Conservation (phyloP, 1,284 basidiomycete species). For the Microstroma glucosiphilum region DNA sequence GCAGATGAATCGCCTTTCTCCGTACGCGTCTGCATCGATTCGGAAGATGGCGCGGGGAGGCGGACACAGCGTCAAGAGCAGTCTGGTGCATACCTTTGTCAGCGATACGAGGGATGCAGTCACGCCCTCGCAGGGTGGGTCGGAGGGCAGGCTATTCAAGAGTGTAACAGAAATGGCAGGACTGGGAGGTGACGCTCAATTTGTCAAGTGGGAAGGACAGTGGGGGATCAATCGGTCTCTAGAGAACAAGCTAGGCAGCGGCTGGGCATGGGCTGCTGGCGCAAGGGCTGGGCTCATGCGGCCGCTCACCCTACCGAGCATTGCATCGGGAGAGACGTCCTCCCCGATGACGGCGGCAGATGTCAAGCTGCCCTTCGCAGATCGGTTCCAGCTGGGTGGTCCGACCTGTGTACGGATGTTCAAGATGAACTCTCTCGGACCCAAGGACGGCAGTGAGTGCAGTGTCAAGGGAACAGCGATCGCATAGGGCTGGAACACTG, state of each 20-base stretch:
- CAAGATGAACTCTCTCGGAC: constrained; percentile 75
- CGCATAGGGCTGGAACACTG: no score
- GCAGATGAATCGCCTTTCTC: constrained; percentile 28
- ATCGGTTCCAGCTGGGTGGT: constrained; percentile 89
- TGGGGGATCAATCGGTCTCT: not conserved
- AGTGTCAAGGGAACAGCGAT: no score
- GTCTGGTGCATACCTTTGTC: constrained; percentile 70
- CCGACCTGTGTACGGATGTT: constrained; percentile 85
- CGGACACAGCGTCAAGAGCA: constrained; percentile 72
- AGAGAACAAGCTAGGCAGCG: not conserved
- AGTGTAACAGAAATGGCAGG: constrained; percentile 27
- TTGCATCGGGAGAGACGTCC: not conserved
- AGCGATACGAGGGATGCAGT: constrained; percentile 74
- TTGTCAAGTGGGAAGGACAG: constrained; percentile 37
- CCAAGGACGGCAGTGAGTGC: constrained; percentile 60
- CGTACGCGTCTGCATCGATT: constrained; percentile 58
- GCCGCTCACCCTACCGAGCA: constrained; percentile 13
- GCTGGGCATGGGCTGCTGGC: not conserved
- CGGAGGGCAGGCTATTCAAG: constrained; percentile 8
- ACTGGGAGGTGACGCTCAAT: constrained; percentile 39
- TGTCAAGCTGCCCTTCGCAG: constrained; percentile 60
- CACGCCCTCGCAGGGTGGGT: constrained; percentile 55
- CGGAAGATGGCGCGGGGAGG: constrained; percentile 61
- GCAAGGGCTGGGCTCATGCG: constrained; percentile 27
- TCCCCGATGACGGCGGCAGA: constrained; percentile 22